phyloP scores from a whole-genome alignment of 805 yeast genomes.

The Debaryomyces prosopidis region DNA sequence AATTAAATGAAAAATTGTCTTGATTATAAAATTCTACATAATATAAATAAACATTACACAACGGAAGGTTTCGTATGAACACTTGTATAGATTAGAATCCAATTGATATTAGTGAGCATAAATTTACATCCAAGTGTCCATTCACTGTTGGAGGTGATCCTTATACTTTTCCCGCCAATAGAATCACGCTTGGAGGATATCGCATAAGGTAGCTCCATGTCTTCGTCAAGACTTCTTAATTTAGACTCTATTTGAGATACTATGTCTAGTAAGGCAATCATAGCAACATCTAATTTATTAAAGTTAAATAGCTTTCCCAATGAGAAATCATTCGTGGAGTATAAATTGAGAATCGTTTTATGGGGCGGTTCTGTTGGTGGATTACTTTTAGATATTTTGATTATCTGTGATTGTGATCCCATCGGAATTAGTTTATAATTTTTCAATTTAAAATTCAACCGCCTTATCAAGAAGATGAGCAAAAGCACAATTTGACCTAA shows the following conservation, averaged over 20 bases:
- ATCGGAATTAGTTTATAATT: conserved; percentile 72
- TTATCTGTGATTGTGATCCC: conserved; percentile 82
- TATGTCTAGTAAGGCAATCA: conserved; percentile 74
- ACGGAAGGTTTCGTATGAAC: conserved; percentile 22
- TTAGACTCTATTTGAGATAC: conserved; percentile 50
- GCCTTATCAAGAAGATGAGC: conserved; percentile 60
- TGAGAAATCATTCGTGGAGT: conserved; percentile 71
- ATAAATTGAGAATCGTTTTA: conserved; percentile 52
- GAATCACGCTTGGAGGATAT: conserved; percentile 59
- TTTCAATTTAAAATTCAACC: conserved; percentile 54
- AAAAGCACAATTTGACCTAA: conserved; percentile 80
- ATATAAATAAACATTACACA: not conserved
- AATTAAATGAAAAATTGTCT: not conserved
- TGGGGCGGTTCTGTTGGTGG: conserved; percentile 1
- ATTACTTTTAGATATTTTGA: conserved; percentile 44
- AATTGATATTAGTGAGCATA: conserved; percentile 72
- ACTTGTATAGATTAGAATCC: conserved; percentile 78
- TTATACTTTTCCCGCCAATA: conserved; percentile 77
- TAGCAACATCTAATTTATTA: conserved; percentile 74
- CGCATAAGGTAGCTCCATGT: conserved; percentile 69
- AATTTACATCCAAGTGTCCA: conserved; percentile 92
- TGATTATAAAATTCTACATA: not conserved
- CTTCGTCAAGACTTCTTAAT: conserved; percentile 47
- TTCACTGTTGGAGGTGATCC: conserved; percentile 68
- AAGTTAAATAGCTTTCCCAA: conserved; percentile 70